Base-by-base conservation (phyloP, 2,329 filamentous ascomycete species). In the Escovopsis weberi region DNA sequence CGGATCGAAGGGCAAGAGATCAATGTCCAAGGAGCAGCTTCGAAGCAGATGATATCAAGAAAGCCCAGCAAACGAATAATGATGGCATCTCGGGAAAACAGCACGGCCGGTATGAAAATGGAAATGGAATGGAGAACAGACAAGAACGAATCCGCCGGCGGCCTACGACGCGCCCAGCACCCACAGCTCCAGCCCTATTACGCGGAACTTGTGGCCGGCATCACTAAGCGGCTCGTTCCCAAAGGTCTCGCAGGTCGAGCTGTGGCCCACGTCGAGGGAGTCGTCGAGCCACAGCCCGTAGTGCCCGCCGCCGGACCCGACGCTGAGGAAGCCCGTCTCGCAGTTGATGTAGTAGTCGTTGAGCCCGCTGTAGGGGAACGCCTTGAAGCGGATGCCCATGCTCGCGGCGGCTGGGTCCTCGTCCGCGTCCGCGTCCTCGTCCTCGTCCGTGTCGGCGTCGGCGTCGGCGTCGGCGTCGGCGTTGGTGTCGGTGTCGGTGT, bases 271-370 rank as follows among this genome's bases (percentile, higher is more conserved):
- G 48, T 89, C 84, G 38, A 96, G 75, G 15, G 76, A 77, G 51
- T 89, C 82, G 58, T 95, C 85, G 11, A 98, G 71, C 91, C 91
- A 96, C 6, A 98, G 67, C 2, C 91, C 91, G 59, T 91, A 96
- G 53, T 84, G 83, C 1, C 91, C 89, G 52, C 94, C 87, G 37
- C 72, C 85, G 43, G 86, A 89, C 10, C 91, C 91, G 18, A 96
- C 72, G 54, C 84, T 91, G 12, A 98, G 62, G 58, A 84, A 96
- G 23, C 80, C 75, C 3, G 77, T 70, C 63, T 96, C 87, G 62
- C 89, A 96, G 55, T 93, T 83, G 51, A 96, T 91, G 67, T 89
- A 86, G 59, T 94, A 98, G 61, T 96, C 91, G 59, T 98, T 96
- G 35, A 94, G 75, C 5, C 91, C 91, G 44, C 84, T 93, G 57